phyloP scores from a whole-genome alignment of 108 stramenopile species.

The Nannochloropsis granulata region DNA sequence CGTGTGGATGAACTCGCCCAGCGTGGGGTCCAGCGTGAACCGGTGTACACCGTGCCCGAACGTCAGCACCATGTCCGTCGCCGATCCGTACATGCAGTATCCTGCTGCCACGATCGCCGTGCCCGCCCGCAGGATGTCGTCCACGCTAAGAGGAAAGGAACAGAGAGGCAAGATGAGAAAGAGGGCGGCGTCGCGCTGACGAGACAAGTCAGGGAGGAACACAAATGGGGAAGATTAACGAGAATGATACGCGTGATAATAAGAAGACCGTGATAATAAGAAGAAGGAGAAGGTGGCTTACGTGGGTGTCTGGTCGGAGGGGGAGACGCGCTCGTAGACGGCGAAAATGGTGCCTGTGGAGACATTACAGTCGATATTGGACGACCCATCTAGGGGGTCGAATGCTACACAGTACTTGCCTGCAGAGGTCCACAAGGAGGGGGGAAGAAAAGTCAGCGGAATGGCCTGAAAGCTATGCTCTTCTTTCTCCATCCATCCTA shows the following conservation, averaged over 20 bases:
- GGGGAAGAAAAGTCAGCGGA: not conserved
- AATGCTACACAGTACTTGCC: constrained; percentile 96
- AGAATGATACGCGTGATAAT: no score
- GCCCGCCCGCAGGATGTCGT: constrained; percentile 80
- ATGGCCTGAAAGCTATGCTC: not conserved
- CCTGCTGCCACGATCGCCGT: constrained; percentile 79
- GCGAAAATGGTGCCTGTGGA: constrained; percentile 94
- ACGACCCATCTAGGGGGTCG: constrained; percentile 94
- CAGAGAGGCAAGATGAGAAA: no score
- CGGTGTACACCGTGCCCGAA: constrained; percentile 78
- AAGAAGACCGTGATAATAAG: no score
- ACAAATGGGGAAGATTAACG: no score
- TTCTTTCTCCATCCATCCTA: not conserved
- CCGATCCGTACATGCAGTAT: constrained; percentile 88
- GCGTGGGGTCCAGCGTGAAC: constrained; percentile 92
- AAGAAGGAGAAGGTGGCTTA: not conserved
- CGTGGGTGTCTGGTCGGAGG: not conserved
- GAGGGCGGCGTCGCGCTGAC: no score
- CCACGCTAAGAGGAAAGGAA: constrained; percentile 44
- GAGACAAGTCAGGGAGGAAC: no score
- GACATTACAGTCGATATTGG: constrained; percentile 99
- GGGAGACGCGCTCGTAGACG: constrained; percentile 58
- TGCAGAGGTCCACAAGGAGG: not conserved
- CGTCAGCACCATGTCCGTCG: constrained; percentile 87
- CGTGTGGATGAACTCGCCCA: constrained; percentile 97